These are phyloP conservation scores for Alloascoidea hylecoeti DNA, from an alignment of 805 yeast genomes.

Conservation along the genomic window DNA sequence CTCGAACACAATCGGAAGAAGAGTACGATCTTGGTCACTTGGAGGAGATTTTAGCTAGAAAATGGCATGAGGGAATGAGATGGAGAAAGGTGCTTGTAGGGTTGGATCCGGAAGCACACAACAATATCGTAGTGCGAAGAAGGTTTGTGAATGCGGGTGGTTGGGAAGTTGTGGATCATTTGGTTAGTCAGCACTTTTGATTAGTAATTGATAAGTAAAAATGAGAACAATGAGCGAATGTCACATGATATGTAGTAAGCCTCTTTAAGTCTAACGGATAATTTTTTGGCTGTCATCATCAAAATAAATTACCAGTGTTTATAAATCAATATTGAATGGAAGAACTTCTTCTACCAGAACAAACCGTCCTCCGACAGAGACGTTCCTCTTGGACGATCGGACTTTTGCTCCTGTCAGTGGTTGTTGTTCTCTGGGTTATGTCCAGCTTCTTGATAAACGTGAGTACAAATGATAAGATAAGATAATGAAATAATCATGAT, in stretches of 20 bases:
- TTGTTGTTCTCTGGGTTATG: constrained; percentile 80
- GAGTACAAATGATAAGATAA: constrained; percentile 7
- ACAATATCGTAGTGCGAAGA: constrained; percentile 80
- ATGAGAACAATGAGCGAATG: no score
- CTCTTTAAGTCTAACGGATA: no score
- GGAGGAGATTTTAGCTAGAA: constrained; percentile 77
- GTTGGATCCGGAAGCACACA: constrained; percentile 87
- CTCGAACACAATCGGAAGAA: no score
- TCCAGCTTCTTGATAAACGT: constrained; percentile 78
- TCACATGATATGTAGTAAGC: no score
- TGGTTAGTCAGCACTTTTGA: constrained; percentile 56
- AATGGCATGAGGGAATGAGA: constrained; percentile 69
- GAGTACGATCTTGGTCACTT: constrained; percentile 21
- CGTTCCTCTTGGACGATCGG: constrained; percentile 56
- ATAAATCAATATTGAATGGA: no score
- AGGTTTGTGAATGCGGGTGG: constrained; percentile 89
- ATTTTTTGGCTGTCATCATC: no score
- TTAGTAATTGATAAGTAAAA: no score
- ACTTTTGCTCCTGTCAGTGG: constrained; percentile 54
- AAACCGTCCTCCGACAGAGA: no score
- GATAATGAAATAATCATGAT: background rate
- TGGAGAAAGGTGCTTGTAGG: constrained; percentile 90
- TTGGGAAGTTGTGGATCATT: constrained; percentile 81
- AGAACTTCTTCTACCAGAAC: no score
- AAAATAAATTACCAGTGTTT: no score